Evolutionary conservation across 495 filamentous ascomycete genomes (phyloP), one percentile per base, ranked within the genome.

Genomic region (Daldinia vernicosa): DNA sequence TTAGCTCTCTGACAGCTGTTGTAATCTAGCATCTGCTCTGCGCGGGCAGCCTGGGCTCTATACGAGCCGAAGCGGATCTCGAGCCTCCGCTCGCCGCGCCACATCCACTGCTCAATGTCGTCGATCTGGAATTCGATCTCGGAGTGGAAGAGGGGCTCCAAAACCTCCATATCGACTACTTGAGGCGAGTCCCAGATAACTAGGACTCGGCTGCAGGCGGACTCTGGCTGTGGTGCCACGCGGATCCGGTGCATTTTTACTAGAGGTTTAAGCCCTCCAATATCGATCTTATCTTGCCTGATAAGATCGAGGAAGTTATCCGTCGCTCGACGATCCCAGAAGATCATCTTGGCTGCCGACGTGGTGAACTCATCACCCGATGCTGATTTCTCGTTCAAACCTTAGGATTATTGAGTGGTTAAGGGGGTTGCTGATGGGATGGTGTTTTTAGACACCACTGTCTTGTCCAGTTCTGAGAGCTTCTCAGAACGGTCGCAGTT

Each of bases 1-100:
- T n/a, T n/a, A n/a, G n/a, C n/a, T n/a, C n/a, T n/a, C n/a, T n/a
- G n/a, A n/a, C n/a, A n/a, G n/a, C n/a, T n/a, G n/a, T n/a, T n/a
- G n/a, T n/a, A n/a, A n/a, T n/a, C n/a, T 12, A 37, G 15, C 17
- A 33, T 17, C 27, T 35, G 30, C 11, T 30, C 12, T 2, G 53
- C 53, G 28, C n/a, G 27, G n/a, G 3, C 1, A 5, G 30, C 53
- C 53, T 37, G 53, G 1, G 53, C 53, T 6, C 28, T 6, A 12
- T 56, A 2, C 4, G 53, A 56, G 53, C 53, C 32, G 32, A 56
- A 56, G 27, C 53, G 30, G 32, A 56, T 56, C 3, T 56, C 53
- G 2, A 56, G 32, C 8, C 32, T 14, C 6, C 12, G 15, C 19
- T 27, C 12, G 2, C 19, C 11, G 11, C 15, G 12, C 12, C 12